A percentile compares a stretch with the other conserved stretches of the same genome.
Conservation (phyloP, 192 early-diverging fungal genomes). For the Backusella sp. region DNA sequence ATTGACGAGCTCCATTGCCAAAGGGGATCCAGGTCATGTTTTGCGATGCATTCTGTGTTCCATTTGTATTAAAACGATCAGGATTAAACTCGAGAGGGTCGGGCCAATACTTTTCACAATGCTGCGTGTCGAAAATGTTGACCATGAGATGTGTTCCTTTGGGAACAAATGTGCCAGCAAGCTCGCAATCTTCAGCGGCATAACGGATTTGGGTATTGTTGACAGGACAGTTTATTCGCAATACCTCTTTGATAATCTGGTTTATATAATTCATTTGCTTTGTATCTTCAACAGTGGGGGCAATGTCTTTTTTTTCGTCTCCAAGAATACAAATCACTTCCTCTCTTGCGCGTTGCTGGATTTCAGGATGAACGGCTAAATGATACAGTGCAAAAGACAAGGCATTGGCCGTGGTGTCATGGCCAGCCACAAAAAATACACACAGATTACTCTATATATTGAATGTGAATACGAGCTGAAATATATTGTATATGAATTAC, state of each 20-base stretch:
- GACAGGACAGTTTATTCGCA: conserved; percentile 18
- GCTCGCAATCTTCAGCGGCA: conserved; percentile 24
- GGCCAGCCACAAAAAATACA: conserved; percentile 58
- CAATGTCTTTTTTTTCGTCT: conserved; percentile 44
- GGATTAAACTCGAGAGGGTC: conserved; percentile 48
- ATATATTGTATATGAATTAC: not conserved
- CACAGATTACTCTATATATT: conserved; percentile 19
- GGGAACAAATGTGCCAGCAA: conserved; percentile 19
- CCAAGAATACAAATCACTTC: conserved; percentile 54
- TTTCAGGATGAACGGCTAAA: conserved; percentile 47
- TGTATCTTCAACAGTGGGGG: conserved; percentile 51
- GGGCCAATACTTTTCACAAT: conserved; percentile 29
- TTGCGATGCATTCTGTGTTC: not conserved
- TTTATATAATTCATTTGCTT: conserved; percentile 53
- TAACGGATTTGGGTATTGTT: not conserved
- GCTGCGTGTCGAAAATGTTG: conserved; percentile 17
- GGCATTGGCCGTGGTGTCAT: conserved; percentile 58
- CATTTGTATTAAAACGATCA: conserved; percentile 43
- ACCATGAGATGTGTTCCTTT: conserved; percentile 13
- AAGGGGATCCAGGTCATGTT: conserved; percentile 52
- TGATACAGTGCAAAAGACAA: conserved; percentile 47
- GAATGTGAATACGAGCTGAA: not conserved
- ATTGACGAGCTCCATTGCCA: conserved; percentile 57
- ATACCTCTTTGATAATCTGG: conserved; percentile 49
- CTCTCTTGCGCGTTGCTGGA: conserved; percentile 53